Base-by-base conservation (phyloP, 2,329 filamentous ascomycete genomes). In the Cryphonectria radicalis region DNA sequence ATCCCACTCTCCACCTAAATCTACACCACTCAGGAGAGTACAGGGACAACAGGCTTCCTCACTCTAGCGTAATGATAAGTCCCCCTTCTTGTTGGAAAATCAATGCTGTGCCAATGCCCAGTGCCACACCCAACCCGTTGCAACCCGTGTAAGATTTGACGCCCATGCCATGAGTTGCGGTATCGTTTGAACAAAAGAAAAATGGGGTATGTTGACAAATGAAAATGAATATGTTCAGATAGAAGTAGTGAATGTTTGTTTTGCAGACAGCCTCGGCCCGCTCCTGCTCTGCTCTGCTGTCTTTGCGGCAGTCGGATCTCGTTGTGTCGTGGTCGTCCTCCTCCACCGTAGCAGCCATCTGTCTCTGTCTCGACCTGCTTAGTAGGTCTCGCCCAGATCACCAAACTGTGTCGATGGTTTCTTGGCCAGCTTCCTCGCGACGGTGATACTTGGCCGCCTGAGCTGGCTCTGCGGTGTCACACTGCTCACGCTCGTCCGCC, bases 371-470 rank as follows among this genome's bases (percentile, higher is more conserved):
- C 67, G 63, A 62, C 73, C 80, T 78, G 60, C 72, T 80, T 78
- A 88, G 74, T 87, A 88, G 11, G 86, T 88, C 81, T 88, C 86
- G 69, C 86, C 86, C 72, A 87, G 77, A 72, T 88, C 86, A 72
- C 81, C 67, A 57, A 69, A 63, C 37, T 69, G 67, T 13, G 37
- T 69, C 28, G 67, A 69, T 22, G 67, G 42, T 40, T 69, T 74
- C 59, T 63, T 73, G 25, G 37, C 43, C 46, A 73, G 28, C 28
- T 59, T 59, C 37, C 42, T 63, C 25, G 72, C 63, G 32, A 69
- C 59, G 43, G 60, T 40, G 32, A 69, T 55, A 13, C 67, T 73
- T 53, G 72, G 66, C 42, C 72, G 63, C 59, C 72, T 71, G 35
- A 66, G 53, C 13, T 46, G 69, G 63, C 25, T 53, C 11, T 46